Evolutionary conservation across 1,284 basidiomycete genomes (phyloP).

Genomic region (Ustilago crameri): DNA sequence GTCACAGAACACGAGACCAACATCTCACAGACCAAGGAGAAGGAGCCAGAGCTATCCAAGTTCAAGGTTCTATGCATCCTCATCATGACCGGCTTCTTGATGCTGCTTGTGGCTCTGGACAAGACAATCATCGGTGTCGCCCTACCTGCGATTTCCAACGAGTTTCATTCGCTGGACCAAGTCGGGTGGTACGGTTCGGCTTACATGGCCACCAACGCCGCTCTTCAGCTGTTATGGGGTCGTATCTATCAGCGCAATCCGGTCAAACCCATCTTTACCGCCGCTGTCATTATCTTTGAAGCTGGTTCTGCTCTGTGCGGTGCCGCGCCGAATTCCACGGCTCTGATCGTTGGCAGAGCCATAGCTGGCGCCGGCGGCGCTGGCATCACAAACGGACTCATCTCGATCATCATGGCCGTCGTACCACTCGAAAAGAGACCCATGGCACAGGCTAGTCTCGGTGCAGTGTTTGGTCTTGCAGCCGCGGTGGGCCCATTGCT

Average conservation of each 20-base stretch:
- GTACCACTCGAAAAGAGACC: constrained; percentile 69
- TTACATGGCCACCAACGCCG: constrained; percentile 69
- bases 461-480: constrained; percentile 56
- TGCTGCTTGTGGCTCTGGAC: constrained; percentile 29
- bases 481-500: constrained; percentile 64
- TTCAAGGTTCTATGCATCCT: constrained; percentile 11
- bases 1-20: no score
- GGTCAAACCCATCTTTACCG: constrained; percentile 71
- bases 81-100: constrained; percentile 12
- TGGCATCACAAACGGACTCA: constrained; percentile 71
- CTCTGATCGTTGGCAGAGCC: constrained; percentile 72
- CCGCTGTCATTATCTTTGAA: constrained; percentile 71
- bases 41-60: constrained; percentile 12
- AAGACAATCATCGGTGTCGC: constrained; percentile 34
- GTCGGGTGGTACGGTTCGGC: constrained; percentile 71
- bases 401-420: constrained; percentile 70
- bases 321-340: constrained; percentile 70
- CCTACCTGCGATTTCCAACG: constrained; percentile 68
- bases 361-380: constrained; percentile 72
- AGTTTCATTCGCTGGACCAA: constrained; percentile 70
- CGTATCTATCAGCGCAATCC: constrained; percentile 66
- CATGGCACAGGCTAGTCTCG: constrained; percentile 67
- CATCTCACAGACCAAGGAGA: background rate
- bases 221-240: constrained; percentile 43
- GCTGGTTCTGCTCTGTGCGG: constrained; percentile 72